phyloP scores from a whole-genome alignment of 495 filamentous ascomycete genomes.

The Penicillium soppii region DNA sequence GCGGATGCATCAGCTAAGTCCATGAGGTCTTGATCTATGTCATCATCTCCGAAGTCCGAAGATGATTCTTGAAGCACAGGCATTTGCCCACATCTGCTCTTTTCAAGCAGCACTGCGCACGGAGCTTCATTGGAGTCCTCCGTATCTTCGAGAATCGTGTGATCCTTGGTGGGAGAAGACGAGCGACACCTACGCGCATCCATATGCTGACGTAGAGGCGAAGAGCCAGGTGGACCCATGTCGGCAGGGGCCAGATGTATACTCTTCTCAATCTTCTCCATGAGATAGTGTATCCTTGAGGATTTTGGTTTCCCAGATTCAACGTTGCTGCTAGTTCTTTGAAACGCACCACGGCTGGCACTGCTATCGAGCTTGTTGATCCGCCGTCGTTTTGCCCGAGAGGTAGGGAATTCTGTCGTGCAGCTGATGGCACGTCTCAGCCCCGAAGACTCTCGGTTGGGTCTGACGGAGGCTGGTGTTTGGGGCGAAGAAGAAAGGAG shows the following conservation, averaged over 20 bases:
- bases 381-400: slow-evolving; percentile 54
- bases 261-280: slow-evolving; percentile 68
- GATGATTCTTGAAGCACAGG: slow-evolving; percentile 36
- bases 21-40: slow-evolving; percentile 55
- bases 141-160: slow-evolving; percentile 8
- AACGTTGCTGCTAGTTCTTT: slow-evolving; percentile 53
- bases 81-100: slow-evolving; percentile 6
- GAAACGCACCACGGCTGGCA: slow-evolving; percentile 41
- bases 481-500: slow-evolving; percentile 73
- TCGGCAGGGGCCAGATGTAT: slow-evolving; percentile 39
- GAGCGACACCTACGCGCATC: slow-evolving; percentile 36
- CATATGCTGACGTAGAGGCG: slow-evolving; percentile 49
- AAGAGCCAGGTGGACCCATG: slow-evolving; percentile 49
- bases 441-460: slow-evolving; percentile 47
- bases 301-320: slow-evolving; percentile 49
- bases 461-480: slow-evolving; percentile 45
- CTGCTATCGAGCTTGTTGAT: slow-evolving; percentile 29
- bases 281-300: slow-evolving; percentile 59
- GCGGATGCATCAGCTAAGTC: slow-evolving; percentile 44
- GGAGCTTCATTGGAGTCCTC: slow-evolving; percentile 10
- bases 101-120: not conserved
- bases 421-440: slow-evolving; percentile 72
- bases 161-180: slow-evolving; percentile 48
- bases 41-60: slow-evolving; percentile 62
- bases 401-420: slow-evolving; percentile 60